Base-by-base conservation (phyloP, 345 rosid species). In the Pistacia vera region DNA sequence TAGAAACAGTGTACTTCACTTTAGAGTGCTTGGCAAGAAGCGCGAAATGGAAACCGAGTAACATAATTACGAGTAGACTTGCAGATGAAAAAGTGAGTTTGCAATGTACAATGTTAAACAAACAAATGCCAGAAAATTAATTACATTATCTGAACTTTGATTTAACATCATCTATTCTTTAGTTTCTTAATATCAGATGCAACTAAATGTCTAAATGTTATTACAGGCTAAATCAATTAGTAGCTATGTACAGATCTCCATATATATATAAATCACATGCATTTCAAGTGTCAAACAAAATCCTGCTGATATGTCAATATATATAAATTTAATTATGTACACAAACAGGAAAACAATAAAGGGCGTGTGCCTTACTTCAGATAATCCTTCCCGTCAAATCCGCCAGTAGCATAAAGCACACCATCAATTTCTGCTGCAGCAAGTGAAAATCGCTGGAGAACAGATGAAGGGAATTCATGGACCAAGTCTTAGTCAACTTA, bases 371-470 rank as follows among this genome's bases (percentile, higher is more conserved):
- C 93, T 86, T 85, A 90, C 97, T 80, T 85, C 25, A 92, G 72
- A 82, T 90, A 90, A 36, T 25, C 25, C 25, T 25, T 25, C 25
- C 25, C 25, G 25, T 25, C 25, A 25, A 25, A 25, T 25, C 25
- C 25, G 25, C 98, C 98, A 2, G 82, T 89, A 46, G 91, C 97
- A 82, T 93, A 90, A 22, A 93, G 78, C 36, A 79, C 80, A 66
- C 97, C 90, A 62, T 87, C 85, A 66, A 85, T 85, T 70, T 90
- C 93, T 65, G 74, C 85, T 4, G 95, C 90, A 51, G 97, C 97
- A 82, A 85, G 89, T 46, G 92, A 88, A 81, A 89, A 89, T 73
- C 98, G 84, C 98, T 93, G 86, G 70, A 75, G 63, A 58, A 77
- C 51, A 79, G 63, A 79, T 33, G 20, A 70, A 68, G 55, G 72